A percentile compares a stretch with the other conserved stretches of the same genome.
phyloP scores from a whole-genome alignment of 352 stramenopile genomes.

The Phytophthora podocarpi region DNA sequence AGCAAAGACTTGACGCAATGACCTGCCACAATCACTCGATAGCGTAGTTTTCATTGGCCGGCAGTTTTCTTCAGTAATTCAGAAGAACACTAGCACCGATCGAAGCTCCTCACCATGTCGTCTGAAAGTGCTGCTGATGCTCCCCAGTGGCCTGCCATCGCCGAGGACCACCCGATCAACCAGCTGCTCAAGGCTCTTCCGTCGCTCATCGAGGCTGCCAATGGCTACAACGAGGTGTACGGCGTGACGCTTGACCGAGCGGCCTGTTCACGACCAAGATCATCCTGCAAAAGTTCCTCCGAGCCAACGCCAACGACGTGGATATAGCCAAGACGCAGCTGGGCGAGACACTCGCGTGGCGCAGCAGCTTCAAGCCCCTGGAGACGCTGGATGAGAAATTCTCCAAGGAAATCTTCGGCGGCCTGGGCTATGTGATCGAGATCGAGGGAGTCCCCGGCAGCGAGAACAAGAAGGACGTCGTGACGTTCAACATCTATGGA shows the following conservation, averaged over 20 bases:
- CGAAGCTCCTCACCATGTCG: constrained; percentile 10
- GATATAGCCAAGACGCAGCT: constrained; percentile 32
- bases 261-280: constrained; percentile 34
- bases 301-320: constrained; percentile 34
- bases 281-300: constrained; percentile 34
- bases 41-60: constrained; percentile 12
- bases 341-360: constrained; percentile 31
- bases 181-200: constrained; percentile 25
- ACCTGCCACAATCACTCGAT: no score
- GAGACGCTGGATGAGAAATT: constrained; percentile 32
- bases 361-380: constrained; percentile 33
- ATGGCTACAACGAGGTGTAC: constrained; percentile 32
- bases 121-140: constrained; percentile 7
- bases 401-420: constrained; percentile 24
- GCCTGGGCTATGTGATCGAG: constrained; percentile 33
- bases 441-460: constrained; percentile 24
- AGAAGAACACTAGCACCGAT: constrained; percentile 4
- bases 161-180: constrained; percentile 28
- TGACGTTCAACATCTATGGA: constrained; percentile 40
- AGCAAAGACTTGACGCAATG: no score
- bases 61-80: no score
- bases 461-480: constrained; percentile 35
- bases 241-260: constrained; percentile 30
- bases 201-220: constrained; percentile 20
- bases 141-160: constrained; percentile 23